Conservation (phyloP, 768 basidiomycete species). For the Exidia glandulosa region DNA sequence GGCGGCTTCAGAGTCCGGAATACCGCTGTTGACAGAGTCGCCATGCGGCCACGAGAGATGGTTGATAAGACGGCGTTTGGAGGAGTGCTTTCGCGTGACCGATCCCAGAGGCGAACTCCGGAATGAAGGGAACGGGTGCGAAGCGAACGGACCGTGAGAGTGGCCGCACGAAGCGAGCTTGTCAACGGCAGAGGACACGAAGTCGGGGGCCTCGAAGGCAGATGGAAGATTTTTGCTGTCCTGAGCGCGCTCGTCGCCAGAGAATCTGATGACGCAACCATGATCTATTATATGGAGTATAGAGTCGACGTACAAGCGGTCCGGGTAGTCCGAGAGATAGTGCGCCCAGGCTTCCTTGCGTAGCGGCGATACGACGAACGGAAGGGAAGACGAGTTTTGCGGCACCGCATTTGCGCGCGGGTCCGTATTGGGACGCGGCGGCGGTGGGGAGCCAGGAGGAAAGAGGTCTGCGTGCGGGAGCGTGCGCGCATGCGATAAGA, state of each 20-base stretch:
- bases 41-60: neutral
- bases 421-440: no score
- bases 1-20: slow-evolving; percentile 18
- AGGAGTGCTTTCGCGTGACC: no score
- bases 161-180: no score
- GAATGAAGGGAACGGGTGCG: no score
- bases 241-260: neutral
- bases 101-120: no score
- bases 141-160: no score
- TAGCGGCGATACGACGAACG: neutral
- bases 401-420: no score
- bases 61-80: no score
- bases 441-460: neutral
- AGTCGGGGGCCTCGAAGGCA: no score
- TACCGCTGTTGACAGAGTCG: neutral
- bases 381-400: neutral
- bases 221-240: neutral
- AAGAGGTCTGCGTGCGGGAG: neutral
- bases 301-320: neutral
- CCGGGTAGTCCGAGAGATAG: neutral
- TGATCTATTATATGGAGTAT: neutral
- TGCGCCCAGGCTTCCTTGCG: neutral
- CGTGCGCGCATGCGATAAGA: neutral
- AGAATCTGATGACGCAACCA: neutral
- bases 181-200: neutral